Evolutionary conservation across 2,329 filamentous ascomycete genomes (phyloP), one percentile per base, ranked within the genome.

Genomic region (Fusarium coicis): DNA sequence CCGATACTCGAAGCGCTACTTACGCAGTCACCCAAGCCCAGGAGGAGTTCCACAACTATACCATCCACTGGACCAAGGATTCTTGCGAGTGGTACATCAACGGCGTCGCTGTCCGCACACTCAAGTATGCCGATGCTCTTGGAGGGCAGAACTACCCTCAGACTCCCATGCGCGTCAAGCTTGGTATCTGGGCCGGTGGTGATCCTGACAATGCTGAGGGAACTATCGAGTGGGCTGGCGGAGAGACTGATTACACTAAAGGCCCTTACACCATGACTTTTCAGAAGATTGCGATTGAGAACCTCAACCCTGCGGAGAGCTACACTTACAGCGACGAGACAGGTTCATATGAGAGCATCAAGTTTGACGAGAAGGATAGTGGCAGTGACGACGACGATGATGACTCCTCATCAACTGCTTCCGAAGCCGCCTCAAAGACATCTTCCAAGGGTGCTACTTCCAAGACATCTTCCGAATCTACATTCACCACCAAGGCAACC

Each of bases 201-300:
- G 75, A 76, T 6, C 39, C 84, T 59, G 80, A 83, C 9, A 77
- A 85, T 75, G 80, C 87, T 73, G 80, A 85, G n/a, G 91, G 91
- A 53, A 92, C 90, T 30, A 86, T 92, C 64, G 79, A 88, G 61
- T 93, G 92, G 92, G 91, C 91, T 50, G 91, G 91, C 53, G 92
- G 92, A 63, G 58, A 80, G 23, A 80, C 81, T 4, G 73, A 81
- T 55, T 83, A 74, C 36, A 34, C 37, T 44, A 72, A 84, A 16
- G 86, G 79, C 1, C 90, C 90, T 9, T 92, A 86, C 81, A 88
- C 85, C 67, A 91, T 91, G 89, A 86, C 84, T 61, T 84, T 92
- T 7, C 66, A 80, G 62, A 79, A 74, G n/a, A 63, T 79, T 56
- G 84, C 87, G 77, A 84, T 84, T 18, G 83, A 90, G 39, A 84